phyloP scores from a whole-genome alignment of 495 filamentous ascomycete genomes.

The Ramalina intermedia region DNA sequence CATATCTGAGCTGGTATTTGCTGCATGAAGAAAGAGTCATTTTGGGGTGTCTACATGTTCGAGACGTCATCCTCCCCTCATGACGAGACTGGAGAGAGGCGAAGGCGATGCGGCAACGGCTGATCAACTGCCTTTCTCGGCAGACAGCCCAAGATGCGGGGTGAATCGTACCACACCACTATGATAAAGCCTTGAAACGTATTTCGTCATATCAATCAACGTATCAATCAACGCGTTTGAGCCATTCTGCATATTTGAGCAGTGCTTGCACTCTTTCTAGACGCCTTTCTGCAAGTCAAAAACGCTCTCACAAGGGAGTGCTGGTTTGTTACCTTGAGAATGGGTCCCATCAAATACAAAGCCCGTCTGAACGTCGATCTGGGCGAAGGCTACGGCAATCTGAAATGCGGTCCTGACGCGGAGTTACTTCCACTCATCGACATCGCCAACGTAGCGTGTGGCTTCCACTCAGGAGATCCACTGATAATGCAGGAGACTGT shows the following conservation, averaged over 20 bases:
- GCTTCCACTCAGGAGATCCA: constrained; percentile 46
- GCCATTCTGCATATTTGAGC: neutral
- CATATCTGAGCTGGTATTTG: constrained; percentile 12
- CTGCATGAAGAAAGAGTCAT: no score
- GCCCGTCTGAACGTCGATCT: constrained; percentile 39
- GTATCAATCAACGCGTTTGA: neutral
- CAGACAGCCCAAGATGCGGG: constrained; percentile 7
- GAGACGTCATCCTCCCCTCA: no score
- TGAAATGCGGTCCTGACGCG: constrained; percentile 33
- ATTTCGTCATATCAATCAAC: neutral
- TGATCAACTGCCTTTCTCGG: neutral
- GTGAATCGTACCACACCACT: neutral
- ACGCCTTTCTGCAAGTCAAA: neutral
- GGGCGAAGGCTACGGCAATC: constrained; percentile 31
- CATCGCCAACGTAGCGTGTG: constrained; percentile 49
- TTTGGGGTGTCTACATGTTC: no score
- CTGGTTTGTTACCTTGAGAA: constrained; percentile 1
- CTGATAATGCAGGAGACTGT: constrained; percentile 46
- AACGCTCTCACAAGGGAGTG: no score
- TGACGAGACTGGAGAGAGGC: neutral
- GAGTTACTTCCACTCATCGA: constrained; percentile 45
- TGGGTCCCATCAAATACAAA: constrained; percentile 32
- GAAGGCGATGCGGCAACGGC: neutral
- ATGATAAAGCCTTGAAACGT: constrained; percentile 2
- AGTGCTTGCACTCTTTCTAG: no score